Conservation (phyloP, 176 grass and related monocot species). For the Zea mays region Zm-B73-REFERENCE-NAM-5.0 NC_050100.1:151553001-151553500, state of each 20-base stretch:
- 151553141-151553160: not conserved
- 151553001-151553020: too few species aligned
- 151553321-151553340: not conserved
- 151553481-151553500: not conserved
- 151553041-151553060: not conserved
- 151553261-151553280: too few species aligned
- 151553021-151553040: not conserved
- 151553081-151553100: not conserved
- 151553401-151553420: not conserved
- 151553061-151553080: not conserved
- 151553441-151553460: conserved; percentile 4
- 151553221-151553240: too few species aligned
- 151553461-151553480: not conserved
- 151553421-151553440: conserved; percentile 6
- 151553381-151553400: conserved; percentile 2
- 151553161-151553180: not conserved
- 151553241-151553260: too few species aligned
- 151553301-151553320: not conserved
- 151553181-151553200: too few species aligned
- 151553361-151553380: not conserved
- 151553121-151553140: not conserved
- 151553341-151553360: not conserved
- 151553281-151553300: too few species aligned
- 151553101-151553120: not conserved
- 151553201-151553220: too few species aligned